A percentile compares a stretch with the other conserved stretches of the same genome.
Evolutionary conservation across 2,329 filamentous ascomycete species (phyloP).

Genomic region (Blastomyces parvus): DNA sequence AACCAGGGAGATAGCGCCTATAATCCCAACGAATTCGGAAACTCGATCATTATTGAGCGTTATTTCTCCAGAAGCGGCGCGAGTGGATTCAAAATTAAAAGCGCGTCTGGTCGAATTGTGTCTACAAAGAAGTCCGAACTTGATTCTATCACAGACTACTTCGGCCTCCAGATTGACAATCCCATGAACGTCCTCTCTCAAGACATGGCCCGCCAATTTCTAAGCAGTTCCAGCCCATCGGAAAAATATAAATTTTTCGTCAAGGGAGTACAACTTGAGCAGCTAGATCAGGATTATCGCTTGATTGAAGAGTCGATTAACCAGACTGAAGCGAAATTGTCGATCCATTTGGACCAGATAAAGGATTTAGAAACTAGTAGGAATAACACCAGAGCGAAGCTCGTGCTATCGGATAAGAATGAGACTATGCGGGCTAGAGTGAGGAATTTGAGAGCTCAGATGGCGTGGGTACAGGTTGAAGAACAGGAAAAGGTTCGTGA

Average conservation of each 20-base stretch:
- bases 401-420: conserved; percentile 57
- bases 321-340: conserved; percentile 55
- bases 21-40: conserved; percentile 69
- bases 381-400: conserved; percentile 54
- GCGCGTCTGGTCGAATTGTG: conserved; percentile 56
- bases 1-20: conserved; percentile 82
- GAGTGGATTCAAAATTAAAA: conserved; percentile 82
- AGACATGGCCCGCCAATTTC: conserved; percentile 86
- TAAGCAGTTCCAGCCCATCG: conserved; percentile 69
- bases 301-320: conserved; percentile 72
- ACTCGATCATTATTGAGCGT: conserved; percentile 81
- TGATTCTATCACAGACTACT: conserved; percentile 89
- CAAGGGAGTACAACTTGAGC: conserved; percentile 85
- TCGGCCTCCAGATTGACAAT: conserved; percentile 89
- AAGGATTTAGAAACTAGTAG: conserved; percentile 47
- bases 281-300: conserved; percentile 83
- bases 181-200: conserved; percentile 93
- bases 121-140: conserved; percentile 79
- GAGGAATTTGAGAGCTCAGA: conserved; percentile 52
- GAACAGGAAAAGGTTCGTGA: conserved; percentile 53
- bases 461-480: conserved; percentile 80
- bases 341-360: conserved; percentile 55
- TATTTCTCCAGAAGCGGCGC: conserved; percentile 66
- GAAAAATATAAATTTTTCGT: conserved; percentile 97
- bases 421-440: conserved; percentile 54